These are phyloP conservation scores for Nymphaea colorata DNA, from an alignment of 164 flowering plant genomes.

Conservation along the genomic window DNA sequence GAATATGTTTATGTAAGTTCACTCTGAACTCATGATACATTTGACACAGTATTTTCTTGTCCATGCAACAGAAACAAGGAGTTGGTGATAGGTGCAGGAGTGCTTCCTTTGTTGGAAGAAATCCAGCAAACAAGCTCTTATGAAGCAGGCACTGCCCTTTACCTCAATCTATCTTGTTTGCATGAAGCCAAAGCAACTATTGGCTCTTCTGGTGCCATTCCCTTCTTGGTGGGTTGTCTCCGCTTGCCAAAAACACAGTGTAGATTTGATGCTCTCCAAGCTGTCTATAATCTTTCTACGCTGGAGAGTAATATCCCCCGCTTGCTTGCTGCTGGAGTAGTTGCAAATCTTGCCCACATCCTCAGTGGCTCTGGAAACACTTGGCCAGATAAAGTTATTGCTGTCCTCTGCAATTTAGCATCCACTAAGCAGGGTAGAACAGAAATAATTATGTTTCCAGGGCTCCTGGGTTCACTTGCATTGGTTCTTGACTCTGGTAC, in stretches of 20 bases:
- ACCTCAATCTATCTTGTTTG: conserved; percentile 81
- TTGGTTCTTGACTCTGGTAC: conserved; percentile 56
- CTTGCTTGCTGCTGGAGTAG: conserved; percentile 63
- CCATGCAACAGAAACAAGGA: conserved; percentile 70
- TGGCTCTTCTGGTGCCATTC: conserved; percentile 57
- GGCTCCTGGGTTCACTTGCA: conserved; percentile 47
- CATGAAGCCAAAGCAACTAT: conserved; percentile 76
- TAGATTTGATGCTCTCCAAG: conserved; percentile 80
- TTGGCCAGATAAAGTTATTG: not conserved
- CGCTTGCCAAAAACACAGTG: conserved; percentile 37
- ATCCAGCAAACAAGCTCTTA: conserved; percentile 42
- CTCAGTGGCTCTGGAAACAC: conserved; percentile 2
- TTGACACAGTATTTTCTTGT: too few species aligned
- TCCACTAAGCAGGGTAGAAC: not conserved
- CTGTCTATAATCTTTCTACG: conserved; percentile 73
- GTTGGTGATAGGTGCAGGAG: conserved; percentile 58
- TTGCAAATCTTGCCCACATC: conserved; percentile 24
- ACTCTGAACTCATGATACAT: too few species aligned
- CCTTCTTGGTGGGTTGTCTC: conserved; percentile 52
- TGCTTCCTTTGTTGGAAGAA: conserved; percentile 51
- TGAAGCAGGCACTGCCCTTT: conserved; percentile 75
- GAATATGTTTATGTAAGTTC: too few species aligned
- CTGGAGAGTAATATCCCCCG: conserved; percentile 32
- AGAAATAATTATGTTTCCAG: conserved; percentile 6
- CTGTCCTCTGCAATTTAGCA: not conserved